Evolutionary conservation across 805 yeast species (phyloP), one percentile per base, ranked within the genome.

Genomic region (Candida oleophila): DNA sequence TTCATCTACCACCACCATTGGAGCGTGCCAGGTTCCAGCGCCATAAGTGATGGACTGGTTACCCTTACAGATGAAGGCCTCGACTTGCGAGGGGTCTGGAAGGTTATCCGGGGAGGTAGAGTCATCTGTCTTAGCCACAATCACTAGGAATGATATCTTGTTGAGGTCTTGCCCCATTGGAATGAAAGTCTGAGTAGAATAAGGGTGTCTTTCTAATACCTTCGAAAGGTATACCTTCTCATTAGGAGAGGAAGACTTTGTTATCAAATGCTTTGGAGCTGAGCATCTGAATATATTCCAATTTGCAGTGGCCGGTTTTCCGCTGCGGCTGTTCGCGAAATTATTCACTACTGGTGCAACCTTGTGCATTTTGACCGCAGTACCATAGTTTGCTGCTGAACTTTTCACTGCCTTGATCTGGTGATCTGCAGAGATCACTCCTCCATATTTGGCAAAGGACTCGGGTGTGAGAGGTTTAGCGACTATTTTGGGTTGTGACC

Each of bases 1-100:
- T 21, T 78, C 81, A 30, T 83, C 85, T 8, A 89, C 63, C 1
- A 89, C 92, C 19, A 92, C 85, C 98, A 91, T 91, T 2, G 98
- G 97, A 0, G 97, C 96, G 62, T 91, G 98, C 98, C 98, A 91
- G 3, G 85, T 80, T 1, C 86, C 89, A 11, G 77, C 80, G 0
- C 90, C 95, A 62, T 90, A 90, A 0, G 97, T 91, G 3, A 91
- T 89, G 0, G 96, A 87, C 59, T 90, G 96, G 61, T 87, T 84
- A 0, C 96, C 96, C 46, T 68, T 76, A 53, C 91, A 88, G 4
- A 81, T 53, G 56, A 90, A 91, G 0, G 96, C 96, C 52, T 71
- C 75, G 9, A 84, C 56, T 0, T 78, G 66, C 2, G 66, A 54
- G n/a, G 79, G 76, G 54, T 86, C 87, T 0, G 97, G 96, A 38